These are phyloP conservation scores for Elymus sibiricus DNA, from an alignment of 176 grass and related monocot genomes.

Conservation along the genomic window DNA sequence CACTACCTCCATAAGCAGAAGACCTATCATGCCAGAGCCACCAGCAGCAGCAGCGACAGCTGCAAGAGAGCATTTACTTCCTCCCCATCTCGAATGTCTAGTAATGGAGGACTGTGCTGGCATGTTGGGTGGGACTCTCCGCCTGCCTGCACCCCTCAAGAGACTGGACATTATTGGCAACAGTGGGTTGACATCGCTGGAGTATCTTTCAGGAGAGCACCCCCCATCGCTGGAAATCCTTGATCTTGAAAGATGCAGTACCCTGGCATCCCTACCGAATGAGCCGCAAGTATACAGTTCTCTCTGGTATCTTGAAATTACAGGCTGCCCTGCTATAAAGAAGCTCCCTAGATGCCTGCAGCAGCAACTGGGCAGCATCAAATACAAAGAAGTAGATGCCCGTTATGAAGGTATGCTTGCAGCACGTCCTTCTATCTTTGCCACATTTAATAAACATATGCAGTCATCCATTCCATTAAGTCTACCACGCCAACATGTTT, in stretches of 20 bases:
- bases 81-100: no score
- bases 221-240: neutral
- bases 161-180: neutral
- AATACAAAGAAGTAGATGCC: neutral
- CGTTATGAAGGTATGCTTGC: neutral
- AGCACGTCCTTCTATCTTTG: neutral
- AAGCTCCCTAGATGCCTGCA: neutral
- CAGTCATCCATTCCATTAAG: no score
- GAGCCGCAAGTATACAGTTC: neutral
- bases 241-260: neutral
- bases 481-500: no score
- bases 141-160: neutral
- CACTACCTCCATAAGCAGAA: no score
- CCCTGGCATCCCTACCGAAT: neutral
- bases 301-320: rapidly evolving
- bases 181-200: neutral
- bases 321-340: neutral
- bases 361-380: neutral
- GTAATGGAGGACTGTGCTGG: neutral
- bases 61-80: no score
- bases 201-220: neutral
- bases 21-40: no score
- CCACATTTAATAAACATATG: no score
- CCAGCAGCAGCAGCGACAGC: no score
- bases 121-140: neutral